Conservation (phyloP, 306 rosid genomes). For the Cucurbita maxima region DNA sequence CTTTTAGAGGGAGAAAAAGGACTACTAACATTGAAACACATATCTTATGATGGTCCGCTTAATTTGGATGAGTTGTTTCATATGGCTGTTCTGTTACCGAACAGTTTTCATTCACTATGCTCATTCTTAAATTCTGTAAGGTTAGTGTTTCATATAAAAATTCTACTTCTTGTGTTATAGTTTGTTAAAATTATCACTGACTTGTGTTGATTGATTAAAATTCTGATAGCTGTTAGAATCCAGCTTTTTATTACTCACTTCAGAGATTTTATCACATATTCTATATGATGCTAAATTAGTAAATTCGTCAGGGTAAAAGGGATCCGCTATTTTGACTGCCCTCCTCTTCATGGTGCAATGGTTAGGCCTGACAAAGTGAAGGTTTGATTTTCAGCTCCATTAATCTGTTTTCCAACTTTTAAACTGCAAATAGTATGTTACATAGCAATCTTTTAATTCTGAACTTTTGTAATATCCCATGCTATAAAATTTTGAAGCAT, state of each 20-base stretch:
- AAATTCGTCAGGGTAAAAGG: constrained; percentile 59
- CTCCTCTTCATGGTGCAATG: constrained; percentile 68
- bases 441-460: neutral
- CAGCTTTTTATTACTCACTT: neutral
- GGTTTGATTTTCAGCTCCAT: constrained; percentile 27
- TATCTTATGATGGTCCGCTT: neutral
- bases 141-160: neutral
- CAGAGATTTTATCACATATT: neutral
- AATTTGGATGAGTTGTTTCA: neutral
- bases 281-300: neutral
- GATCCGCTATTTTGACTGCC: constrained; percentile 62
- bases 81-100: neutral
- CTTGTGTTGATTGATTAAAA: neutral
- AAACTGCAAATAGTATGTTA: neutral
- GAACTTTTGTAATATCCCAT: neutral
- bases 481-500: neutral
- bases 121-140: neutral
- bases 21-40: neutral
- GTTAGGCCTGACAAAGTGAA: constrained; percentile 89
- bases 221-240: neutral
- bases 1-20: neutral
- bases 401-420: neutral
- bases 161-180: neutral
- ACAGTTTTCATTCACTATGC: neutral
- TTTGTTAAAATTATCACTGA: neutral